These are phyloP conservation scores for Ogataea ganodermae DNA, from an alignment of 805 yeast genomes.

Conservation along the genomic window DNA sequence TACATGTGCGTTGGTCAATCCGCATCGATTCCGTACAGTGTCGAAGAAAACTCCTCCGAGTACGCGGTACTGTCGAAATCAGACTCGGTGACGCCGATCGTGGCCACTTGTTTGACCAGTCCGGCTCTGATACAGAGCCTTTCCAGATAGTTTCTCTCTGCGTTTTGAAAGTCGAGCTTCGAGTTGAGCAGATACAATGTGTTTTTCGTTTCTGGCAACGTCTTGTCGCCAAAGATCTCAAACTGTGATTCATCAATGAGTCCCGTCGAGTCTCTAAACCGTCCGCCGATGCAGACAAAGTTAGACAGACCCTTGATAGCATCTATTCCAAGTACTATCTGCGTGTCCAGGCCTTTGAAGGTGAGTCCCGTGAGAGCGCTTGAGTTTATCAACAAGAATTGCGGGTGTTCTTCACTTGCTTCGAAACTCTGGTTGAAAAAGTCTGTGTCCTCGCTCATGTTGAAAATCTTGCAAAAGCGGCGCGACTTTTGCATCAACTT, in stretches of 20 bases:
- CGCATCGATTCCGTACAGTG: not conserved
- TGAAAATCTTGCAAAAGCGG: conserved; percentile 15
- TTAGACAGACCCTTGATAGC: conserved; percentile 26
- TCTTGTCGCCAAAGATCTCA: conserved; percentile 18
- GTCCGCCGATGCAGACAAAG: conserved; percentile 29
- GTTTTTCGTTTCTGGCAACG: not conserved
- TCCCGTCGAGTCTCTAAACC: conserved; percentile 28
- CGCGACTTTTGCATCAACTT: conserved; percentile 16
- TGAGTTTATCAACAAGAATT: conserved; percentile 28
- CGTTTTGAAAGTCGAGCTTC: conserved; percentile 26
- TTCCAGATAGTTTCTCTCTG: conserved; percentile 36
- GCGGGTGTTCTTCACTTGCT: conserved; percentile 4
- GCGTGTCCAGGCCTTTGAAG: conserved; percentile 28
- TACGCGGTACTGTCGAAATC: conserved; percentile 18
- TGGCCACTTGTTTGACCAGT: conserved; percentile 23
- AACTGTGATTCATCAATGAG: conserved; percentile 20
- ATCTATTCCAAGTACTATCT: conserved; percentile 36
- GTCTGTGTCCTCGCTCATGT: conserved; percentile 16
- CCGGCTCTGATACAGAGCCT: conserved; percentile 33
- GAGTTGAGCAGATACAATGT: conserved; percentile 23
- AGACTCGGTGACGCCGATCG: conserved; percentile 26
- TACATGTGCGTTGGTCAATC: conserved; percentile 1
- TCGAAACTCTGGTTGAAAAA: conserved; percentile 14
- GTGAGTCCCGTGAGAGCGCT: conserved; percentile 31
- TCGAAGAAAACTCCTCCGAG: conserved; percentile 4